These are phyloP conservation scores for Endocalyx cinctus DNA, from an alignment of 2,329 filamentous ascomycete species.

Conservation along the genomic window DNA sequence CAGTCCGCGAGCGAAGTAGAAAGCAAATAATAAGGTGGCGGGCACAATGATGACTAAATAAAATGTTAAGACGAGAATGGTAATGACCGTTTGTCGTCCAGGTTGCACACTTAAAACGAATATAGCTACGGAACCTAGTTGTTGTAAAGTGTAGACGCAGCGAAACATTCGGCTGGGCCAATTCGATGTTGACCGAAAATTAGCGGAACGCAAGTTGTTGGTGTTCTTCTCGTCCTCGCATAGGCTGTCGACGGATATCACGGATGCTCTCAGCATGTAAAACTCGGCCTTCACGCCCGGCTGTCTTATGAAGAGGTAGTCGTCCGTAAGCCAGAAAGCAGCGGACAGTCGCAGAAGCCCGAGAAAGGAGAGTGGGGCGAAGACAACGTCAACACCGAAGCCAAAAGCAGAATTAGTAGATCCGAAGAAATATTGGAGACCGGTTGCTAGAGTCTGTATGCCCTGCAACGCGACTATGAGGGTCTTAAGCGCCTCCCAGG, in stretches of 20 bases:
- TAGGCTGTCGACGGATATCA: slow-evolving; percentile 1
- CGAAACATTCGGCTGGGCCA: slow-evolving; percentile 11
- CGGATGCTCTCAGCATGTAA: background rate
- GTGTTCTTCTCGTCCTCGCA: background rate
- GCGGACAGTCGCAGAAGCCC: slow-evolving; percentile 17
- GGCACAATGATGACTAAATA: slow-evolving; percentile 13
- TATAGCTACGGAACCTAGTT: slow-evolving; percentile 1
- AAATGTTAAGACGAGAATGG: slow-evolving; percentile 6
- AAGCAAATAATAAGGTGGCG: slow-evolving; percentile 6
- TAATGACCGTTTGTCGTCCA: background rate
- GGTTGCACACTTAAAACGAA: background rate
- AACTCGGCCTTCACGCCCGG: background rate
- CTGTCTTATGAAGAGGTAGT: slow-evolving; percentile 7
- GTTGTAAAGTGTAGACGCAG: slow-evolving; percentile 6
- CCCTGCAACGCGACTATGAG: slow-evolving; percentile 20
- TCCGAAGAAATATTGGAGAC: slow-evolving; percentile 1
- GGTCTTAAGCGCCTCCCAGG: slow-evolving; percentile 16
- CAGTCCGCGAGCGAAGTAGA: slow-evolving; percentile 13
- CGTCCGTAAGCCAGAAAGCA: slow-evolving; percentile 19
- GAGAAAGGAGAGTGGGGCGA: slow-evolving; percentile 17
- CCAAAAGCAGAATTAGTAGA: slow-evolving; percentile 8
- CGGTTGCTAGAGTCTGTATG: slow-evolving; percentile 5
- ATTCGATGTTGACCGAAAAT: slow-evolving; percentile 5
- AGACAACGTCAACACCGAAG: slow-evolving; percentile 12
- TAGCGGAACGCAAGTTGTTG: background rate